phyloP scores from a whole-genome alignment of 176 grass and related monocot species.

The Hyparrhenia diplandra region DNA sequence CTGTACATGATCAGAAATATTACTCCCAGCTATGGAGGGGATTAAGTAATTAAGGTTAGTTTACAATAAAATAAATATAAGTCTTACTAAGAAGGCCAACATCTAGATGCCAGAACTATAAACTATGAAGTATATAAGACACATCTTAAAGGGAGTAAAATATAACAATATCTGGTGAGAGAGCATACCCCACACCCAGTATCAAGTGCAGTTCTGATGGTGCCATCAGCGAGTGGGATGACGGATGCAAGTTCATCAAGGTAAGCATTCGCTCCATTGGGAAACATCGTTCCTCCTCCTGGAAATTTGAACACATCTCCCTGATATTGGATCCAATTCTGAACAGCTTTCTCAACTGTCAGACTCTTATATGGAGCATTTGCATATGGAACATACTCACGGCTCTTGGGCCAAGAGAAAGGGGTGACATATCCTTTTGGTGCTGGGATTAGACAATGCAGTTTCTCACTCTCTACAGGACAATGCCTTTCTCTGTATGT shows the following conservation, averaged over 20 bases:
- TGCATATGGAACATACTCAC: constrained; percentile 67
- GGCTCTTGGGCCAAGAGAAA: constrained; percentile 82
- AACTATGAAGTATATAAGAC: constrained; percentile 15
- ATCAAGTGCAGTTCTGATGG: constrained; percentile 79
- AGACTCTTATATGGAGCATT: constrained; percentile 74
- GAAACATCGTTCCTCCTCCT: constrained; percentile 73
- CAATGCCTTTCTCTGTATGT: constrained; percentile 75
- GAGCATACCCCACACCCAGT: constrained; percentile 81
- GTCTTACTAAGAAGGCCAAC: neutral
- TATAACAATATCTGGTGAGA: neutral
- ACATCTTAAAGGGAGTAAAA: constrained; percentile 27
- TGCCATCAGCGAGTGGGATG: constrained; percentile 71
- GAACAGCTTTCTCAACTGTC: constrained; percentile 63
- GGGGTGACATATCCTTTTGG: constrained; percentile 74
- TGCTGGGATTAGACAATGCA: constrained; percentile 69
- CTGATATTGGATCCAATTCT: constrained; percentile 72
- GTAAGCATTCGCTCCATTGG: constrained; percentile 62
- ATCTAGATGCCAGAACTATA: constrained; percentile 21
- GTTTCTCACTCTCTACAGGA: constrained; percentile 58
- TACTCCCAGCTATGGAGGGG: constrained; percentile 5
- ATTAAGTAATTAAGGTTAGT: neutral
- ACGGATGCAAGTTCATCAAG: constrained; percentile 72
- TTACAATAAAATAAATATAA: constrained; percentile 6
- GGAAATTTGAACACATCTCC: constrained; percentile 82
- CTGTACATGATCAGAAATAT: constrained; percentile 29